Percentiles rank a stretch among this genome's conserved stretches.
These are phyloP conservation scores for Athelia sp. DNA, from an alignment of 1,284 basidiomycete species.

Conservation along the genomic window DNA sequence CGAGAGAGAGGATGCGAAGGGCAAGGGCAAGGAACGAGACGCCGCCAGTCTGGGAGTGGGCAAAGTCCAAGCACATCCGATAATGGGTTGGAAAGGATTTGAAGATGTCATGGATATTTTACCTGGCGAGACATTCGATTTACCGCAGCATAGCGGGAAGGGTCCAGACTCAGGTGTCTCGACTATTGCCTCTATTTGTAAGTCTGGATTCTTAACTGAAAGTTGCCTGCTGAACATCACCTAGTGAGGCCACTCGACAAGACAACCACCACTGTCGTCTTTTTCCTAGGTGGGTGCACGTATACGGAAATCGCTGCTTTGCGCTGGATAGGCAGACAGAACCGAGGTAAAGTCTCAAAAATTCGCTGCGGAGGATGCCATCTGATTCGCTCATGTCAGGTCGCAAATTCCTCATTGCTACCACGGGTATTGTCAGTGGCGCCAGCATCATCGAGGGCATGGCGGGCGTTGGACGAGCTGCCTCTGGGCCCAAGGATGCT, in stretches of 20 bases:
- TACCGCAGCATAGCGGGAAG: slow-evolving; percentile 48
- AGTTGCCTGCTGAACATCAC: slow-evolving; percentile 4
- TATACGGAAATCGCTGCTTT: slow-evolving; percentile 95
- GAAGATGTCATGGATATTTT: slow-evolving; percentile 83
- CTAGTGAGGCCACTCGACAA: slow-evolving; percentile 46
- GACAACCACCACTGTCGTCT: slow-evolving; percentile 83
- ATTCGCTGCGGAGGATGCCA: slow-evolving; percentile 4
- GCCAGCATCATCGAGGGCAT: slow-evolving; percentile 66
- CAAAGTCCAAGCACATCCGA: slow-evolving; percentile 78
- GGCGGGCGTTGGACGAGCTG: slow-evolving; percentile 37
- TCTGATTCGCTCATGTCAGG: slow-evolving; percentile 40
- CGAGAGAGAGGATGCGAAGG: slow-evolving; percentile 29
- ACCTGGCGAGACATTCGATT: slow-evolving; percentile 85
- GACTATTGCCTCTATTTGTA: slow-evolving; percentile 37
- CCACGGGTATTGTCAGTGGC: slow-evolving; percentile 85
- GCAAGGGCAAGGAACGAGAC: slow-evolving; percentile 23
- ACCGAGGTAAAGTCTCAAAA: slow-evolving; percentile 50
- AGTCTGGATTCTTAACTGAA: slow-evolving; percentile 21
- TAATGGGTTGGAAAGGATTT: slow-evolving; percentile 95
- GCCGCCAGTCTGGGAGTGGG: slow-evolving; percentile 20
- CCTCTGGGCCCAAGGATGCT: slow-evolving; percentile 27
- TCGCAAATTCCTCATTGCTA: slow-evolving; percentile 81
- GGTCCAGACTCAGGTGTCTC: slow-evolving; percentile 25
- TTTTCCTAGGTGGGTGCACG: slow-evolving; percentile 98
- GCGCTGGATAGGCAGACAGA: slow-evolving; percentile 84